Percentiles rank a stretch among this genome's conserved stretches.
These are phyloP conservation scores for Dendrocalamus latiflorus DNA, from an alignment of 202 grass and related monocot genomes.

Conservation along the genomic window DNA sequence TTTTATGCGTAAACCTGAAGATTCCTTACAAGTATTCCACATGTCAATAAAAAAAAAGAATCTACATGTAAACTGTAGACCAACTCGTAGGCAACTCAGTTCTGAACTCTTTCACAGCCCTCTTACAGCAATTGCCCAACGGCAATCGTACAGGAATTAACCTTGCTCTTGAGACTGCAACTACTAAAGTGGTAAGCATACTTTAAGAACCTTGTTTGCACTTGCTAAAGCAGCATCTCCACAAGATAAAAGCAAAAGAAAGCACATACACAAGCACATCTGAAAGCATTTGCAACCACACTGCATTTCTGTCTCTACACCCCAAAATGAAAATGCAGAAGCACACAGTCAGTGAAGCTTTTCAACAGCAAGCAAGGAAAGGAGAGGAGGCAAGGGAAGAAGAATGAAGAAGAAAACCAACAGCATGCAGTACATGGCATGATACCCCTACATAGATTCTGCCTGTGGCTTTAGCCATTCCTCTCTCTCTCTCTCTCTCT, in stretches of 20 bases:
- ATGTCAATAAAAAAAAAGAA: neutral
- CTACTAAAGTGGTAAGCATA: constrained; percentile 10
- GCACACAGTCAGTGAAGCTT: neutral
- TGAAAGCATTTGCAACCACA: neutral
- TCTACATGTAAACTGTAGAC: neutral
- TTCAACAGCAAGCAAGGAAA: neutral
- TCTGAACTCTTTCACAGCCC: neutral
- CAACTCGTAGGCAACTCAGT: neutral
- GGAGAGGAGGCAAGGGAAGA: neutral
- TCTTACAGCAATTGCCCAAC: neutral
- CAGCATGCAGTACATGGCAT: constrained; percentile 15
- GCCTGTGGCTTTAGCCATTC: neutral
- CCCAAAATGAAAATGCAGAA: neutral
- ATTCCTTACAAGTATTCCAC: neutral
- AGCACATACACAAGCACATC: neutral
- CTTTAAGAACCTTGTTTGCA: constrained; percentile 35
- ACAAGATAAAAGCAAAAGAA: constrained; percentile 15
- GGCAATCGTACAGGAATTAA: neutral
- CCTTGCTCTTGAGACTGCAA: neutral
- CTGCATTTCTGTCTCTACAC: neutral
- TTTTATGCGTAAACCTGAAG: neutral
- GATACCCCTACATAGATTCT: constrained; percentile 29
- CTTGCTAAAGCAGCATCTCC: constrained; percentile 27
- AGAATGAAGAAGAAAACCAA: constrained; percentile 3
- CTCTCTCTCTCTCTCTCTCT: neutral